phyloP scores from a whole-genome alignment of 371 early-diverging fungal species.

The Gilbertella persicaria region DNA sequence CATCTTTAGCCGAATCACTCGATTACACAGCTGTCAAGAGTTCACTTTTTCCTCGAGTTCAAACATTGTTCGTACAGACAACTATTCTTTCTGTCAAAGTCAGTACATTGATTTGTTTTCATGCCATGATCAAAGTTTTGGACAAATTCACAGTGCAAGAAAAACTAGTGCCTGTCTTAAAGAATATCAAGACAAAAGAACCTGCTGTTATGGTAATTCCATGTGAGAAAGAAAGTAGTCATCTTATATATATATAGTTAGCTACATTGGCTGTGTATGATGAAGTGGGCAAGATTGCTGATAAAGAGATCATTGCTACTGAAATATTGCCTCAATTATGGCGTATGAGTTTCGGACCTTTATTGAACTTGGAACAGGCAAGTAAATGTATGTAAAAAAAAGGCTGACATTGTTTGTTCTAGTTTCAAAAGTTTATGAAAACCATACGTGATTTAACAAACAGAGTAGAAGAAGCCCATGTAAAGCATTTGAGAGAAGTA shows the following conservation, averaged over 20 bases:
- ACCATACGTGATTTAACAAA: conserved; percentile 65
- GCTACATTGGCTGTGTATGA: conserved; percentile 83
- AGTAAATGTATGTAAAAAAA: neutral
- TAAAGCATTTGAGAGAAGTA: conserved; percentile 62
- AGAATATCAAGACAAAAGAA: conserved; percentile 77
- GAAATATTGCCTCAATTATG: conserved; percentile 81
- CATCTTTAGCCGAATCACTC: conserved; percentile 59
- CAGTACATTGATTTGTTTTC: conserved; percentile 75
- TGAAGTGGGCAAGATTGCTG: conserved; percentile 72
- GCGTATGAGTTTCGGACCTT: conserved; percentile 73
- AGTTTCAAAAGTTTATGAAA: conserved; percentile 73
- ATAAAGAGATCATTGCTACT: conserved; percentile 75
- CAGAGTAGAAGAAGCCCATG: conserved; percentile 69
- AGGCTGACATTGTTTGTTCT: neutral
- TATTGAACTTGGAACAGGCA: conserved; percentile 73
- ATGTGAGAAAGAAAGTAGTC: neutral
- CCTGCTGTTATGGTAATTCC: conserved; percentile 70
- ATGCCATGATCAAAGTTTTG: conserved; percentile 69
- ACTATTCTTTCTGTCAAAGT: conserved; percentile 75
- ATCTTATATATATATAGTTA: conserved; percentile 40
- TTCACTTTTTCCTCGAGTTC: conserved; percentile 75
- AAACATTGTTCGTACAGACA: conserved; percentile 69
- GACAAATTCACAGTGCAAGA: conserved; percentile 76
- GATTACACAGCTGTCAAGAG: conserved; percentile 74
- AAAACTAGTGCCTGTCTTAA: conserved; percentile 75